Percentiles rank a stretch among this genome's conserved stretches.
phyloP scores from a whole-genome alignment of 2,329 filamentous ascomycete genomes.

The Pseudopyricularia javanii region DNA sequence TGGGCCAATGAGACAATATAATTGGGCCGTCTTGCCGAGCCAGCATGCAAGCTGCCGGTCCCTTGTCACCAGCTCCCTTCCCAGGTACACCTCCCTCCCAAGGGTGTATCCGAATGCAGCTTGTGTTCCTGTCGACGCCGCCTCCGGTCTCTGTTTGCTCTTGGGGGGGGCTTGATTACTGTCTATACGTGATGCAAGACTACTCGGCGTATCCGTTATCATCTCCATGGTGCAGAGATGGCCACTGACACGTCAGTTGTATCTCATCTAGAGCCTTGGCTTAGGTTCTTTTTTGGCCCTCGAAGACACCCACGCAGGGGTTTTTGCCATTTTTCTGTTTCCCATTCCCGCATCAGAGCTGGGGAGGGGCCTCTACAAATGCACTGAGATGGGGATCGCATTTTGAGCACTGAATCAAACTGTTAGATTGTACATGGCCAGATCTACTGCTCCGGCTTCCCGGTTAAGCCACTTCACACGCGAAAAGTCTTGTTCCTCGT shows the following conservation, averaged over 20 bases:
- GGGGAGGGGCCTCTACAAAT: too few species aligned
- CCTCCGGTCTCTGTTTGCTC: neutral
- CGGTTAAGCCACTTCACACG: neutral
- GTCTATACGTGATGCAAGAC: neutral
- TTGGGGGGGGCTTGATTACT: too few species aligned
- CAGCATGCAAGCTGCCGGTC: neutral
- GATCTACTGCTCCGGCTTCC: neutral
- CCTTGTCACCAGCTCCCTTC: neutral
- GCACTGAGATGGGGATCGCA: neutral
- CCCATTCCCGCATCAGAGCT: too few species aligned
- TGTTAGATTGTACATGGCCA: too few species aligned
- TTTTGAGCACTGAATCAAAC: neutral
- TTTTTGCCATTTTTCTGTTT: neutral
- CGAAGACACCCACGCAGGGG: too few species aligned
- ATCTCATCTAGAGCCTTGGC: too few species aligned
- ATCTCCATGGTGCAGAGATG: neutral
- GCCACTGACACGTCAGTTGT: neutral
- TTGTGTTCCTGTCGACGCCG: neutral
- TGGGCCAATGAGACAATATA: neutral
- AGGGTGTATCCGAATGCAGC: neutral
- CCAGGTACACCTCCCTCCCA: neutral
- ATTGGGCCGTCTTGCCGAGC: neutral
- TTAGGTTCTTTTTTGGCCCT: too few species aligned
- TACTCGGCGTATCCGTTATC: too few species aligned
- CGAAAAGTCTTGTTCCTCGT: neutral